These are phyloP conservation scores for Bryoglossum gracile DNA, from an alignment of 495 filamentous ascomycete genomes.

Conservation along the genomic window DNA sequence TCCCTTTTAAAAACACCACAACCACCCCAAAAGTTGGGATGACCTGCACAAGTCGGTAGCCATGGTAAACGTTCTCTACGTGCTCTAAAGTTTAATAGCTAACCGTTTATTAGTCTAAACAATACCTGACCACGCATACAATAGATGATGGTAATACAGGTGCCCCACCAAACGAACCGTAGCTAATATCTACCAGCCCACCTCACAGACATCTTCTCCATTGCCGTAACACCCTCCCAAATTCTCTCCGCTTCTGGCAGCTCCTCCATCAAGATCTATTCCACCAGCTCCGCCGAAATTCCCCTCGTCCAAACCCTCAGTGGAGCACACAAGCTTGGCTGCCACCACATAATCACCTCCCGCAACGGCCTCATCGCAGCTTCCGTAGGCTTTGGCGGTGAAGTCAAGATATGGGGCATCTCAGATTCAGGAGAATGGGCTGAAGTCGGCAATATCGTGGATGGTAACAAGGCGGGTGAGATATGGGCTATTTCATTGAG, in stretches of 20 bases:
- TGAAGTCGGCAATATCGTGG: conserved; percentile 28
- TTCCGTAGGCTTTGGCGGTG: conserved; percentile 80
- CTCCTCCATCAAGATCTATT: conserved; percentile 70
- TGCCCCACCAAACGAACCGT: conserved; percentile 7
- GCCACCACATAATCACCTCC: conserved; percentile 76
- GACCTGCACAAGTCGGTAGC: conserved; percentile 26
- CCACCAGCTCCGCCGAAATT: conserved; percentile 59
- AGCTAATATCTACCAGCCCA: conserved; percentile 54
- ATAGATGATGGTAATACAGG: conserved; percentile 65
- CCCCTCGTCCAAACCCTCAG: conserved; percentile 69
- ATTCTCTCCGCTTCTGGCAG: conserved; percentile 78
- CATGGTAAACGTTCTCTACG: conserved; percentile 31
- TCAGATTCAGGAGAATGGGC: conserved; percentile 47
- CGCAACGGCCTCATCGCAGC: conserved; percentile 62
- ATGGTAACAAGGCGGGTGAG: conserved; percentile 48
- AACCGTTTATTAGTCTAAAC: conserved; percentile 70
- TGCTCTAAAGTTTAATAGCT: not conserved
- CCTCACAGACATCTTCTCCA: conserved; percentile 77
- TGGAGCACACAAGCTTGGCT: conserved; percentile 73
- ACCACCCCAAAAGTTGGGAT: conserved; percentile 1
- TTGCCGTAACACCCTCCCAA: conserved; percentile 71
- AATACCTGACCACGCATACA: conserved; percentile 89
- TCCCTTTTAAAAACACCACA: not conserved
- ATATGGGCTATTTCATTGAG: conserved; percentile 84
- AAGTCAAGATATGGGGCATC: conserved; percentile 70